These are phyloP conservation scores for Fereydounia khargensis DNA, from an alignment of 1,284 basidiomycete species.

Conservation along the genomic window DNA sequence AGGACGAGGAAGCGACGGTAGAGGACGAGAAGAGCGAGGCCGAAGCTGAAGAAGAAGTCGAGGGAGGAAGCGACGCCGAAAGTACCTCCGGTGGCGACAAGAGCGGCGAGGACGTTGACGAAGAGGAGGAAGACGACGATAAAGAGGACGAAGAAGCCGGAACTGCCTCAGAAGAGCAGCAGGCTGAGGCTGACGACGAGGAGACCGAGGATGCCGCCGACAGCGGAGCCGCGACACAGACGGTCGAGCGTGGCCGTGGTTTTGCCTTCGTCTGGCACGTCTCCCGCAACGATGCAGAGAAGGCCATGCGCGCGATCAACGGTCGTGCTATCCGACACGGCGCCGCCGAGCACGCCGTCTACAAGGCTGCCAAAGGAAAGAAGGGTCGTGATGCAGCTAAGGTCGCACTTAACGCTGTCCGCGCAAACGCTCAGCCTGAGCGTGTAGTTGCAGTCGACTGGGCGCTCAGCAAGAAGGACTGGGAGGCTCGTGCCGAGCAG, in stretches of 20 bases:
- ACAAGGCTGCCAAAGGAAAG: constrained; percentile 67
- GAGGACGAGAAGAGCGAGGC: constrained; percentile 14
- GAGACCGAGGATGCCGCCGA: constrained; percentile 27
- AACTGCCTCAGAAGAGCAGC: neutral
- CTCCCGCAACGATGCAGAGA: constrained; percentile 78
- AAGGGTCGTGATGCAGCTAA: constrained; percentile 66
- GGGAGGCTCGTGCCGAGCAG: constrained; percentile 68
- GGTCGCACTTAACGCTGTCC: constrained; percentile 56
- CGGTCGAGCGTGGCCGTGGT: constrained; percentile 66
- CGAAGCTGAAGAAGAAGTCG: constrained; percentile 6
- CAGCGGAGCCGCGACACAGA: constrained; percentile 3
- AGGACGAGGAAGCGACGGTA: constrained; percentile 10
- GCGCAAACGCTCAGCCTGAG: constrained; percentile 58
- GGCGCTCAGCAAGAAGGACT: constrained; percentile 90
- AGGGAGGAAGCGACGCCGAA: too few species aligned
- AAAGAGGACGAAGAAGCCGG: neutral
- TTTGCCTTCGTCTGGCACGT: constrained; percentile 97
- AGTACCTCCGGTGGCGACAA: constrained; percentile 5
- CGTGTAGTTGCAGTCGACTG: constrained; percentile 90
- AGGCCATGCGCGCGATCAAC: constrained; percentile 79
- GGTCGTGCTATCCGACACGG: constrained; percentile 72
- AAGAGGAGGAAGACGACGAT: constrained; percentile 57
- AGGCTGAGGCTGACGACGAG: constrained; percentile 56
- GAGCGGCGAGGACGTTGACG: constrained; percentile 55
- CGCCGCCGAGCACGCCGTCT: constrained; percentile 66